These are phyloP conservation scores for Parastagonospora avenae DNA, from an alignment of 2,329 filamentous ascomycete species.

Conservation along the genomic window DNA sequence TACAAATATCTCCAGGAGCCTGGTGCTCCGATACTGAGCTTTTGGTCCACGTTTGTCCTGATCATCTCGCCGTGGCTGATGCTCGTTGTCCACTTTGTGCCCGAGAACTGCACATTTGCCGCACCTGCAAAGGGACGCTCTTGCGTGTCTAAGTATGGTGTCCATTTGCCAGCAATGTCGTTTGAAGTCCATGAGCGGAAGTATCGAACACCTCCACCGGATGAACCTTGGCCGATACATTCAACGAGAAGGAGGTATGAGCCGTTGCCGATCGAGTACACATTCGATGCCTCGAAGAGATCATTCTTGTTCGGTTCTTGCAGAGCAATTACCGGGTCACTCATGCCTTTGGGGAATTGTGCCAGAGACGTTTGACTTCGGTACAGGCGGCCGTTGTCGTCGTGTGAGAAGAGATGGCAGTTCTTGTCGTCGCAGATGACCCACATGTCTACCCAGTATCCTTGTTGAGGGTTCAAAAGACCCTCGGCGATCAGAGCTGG, in stretches of 20 bases:
- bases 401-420: constrained; percentile 50
- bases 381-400: constrained; percentile 51
- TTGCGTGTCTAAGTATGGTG: constrained; percentile 42
- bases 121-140: constrained; percentile 46
- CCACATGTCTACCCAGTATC: constrained; percentile 54
- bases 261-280: constrained; percentile 40
- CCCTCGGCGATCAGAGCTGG: constrained; percentile 42
- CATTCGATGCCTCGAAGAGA: constrained; percentile 48
- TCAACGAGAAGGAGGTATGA: constrained; percentile 50
- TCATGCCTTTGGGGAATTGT: constrained; percentile 46
- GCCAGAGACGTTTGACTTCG: constrained; percentile 43
- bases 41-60: constrained; percentile 46
- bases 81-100: constrained; percentile 45
- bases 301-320: constrained; percentile 30
- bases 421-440: constrained; percentile 47
- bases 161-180: constrained; percentile 43
- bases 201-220: constrained; percentile 36
- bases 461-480: constrained; percentile 28
- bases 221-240: constrained; percentile 39
- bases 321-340: constrained; percentile 44
- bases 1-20: constrained; percentile 44
- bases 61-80: constrained; percentile 47
- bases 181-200: constrained; percentile 49
- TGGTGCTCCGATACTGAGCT: constrained; percentile 41
- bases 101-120: constrained; percentile 46